A percentile compares a stretch with the other conserved stretches of the same genome.
These are phyloP conservation scores for Earliella scabrosa DNA, from an alignment of 1,284 basidiomycete species.

Conservation along the genomic window DNA sequence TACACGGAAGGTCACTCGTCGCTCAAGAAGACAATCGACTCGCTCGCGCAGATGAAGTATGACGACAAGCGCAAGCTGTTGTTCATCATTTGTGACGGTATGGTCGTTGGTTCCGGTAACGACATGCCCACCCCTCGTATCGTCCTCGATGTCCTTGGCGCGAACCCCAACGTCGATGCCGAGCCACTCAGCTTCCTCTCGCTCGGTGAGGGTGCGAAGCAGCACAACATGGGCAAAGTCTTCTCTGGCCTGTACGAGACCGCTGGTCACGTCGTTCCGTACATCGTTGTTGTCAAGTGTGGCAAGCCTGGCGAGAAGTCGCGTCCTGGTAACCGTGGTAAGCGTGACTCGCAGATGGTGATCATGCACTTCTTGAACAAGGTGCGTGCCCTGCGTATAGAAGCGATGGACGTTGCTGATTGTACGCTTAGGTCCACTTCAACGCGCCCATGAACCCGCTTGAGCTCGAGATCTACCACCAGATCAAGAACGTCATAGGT, in stretches of 20 bases:
- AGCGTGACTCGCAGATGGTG: slow-evolving; percentile 95
- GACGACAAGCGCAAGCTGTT: slow-evolving; percentile 98
- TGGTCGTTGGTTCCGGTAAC: slow-evolving; percentile 97
- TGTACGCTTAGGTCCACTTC: slow-evolving; percentile 83
- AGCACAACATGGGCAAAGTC: slow-evolving; percentile 98
- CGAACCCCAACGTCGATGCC: slow-evolving; percentile 90
- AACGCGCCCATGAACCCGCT: slow-evolving; percentile 95
- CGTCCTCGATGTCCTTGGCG: slow-evolving; percentile 95
- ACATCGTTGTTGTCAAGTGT: slow-evolving; percentile 95
- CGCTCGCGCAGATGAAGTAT: slow-evolving; percentile 92
- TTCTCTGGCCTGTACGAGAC: slow-evolving; percentile 97
- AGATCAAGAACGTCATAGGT: slow-evolving; percentile 99
- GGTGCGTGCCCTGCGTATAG: slow-evolving; percentile 43
- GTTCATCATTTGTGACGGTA: slow-evolving; percentile 96
- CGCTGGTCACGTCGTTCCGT: slow-evolving; percentile 95
- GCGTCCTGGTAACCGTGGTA: slow-evolving; percentile 94
- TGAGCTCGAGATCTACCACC: slow-evolving; percentile 98
- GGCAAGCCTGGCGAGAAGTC: slow-evolving; percentile 95
- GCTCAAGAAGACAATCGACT: slow-evolving; percentile 91
- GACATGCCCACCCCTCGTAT: slow-evolving; percentile 92
- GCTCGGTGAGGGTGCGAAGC: slow-evolving; percentile 93
- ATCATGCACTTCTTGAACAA: slow-evolving; percentile 98
- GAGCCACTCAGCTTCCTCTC: slow-evolving; percentile 95
- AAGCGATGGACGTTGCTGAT: neutral
- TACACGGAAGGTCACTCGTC: slow-evolving; percentile 95